Conservation (phyloP, 345 rosid genomes). For the Erucastrum elatum region DNA sequence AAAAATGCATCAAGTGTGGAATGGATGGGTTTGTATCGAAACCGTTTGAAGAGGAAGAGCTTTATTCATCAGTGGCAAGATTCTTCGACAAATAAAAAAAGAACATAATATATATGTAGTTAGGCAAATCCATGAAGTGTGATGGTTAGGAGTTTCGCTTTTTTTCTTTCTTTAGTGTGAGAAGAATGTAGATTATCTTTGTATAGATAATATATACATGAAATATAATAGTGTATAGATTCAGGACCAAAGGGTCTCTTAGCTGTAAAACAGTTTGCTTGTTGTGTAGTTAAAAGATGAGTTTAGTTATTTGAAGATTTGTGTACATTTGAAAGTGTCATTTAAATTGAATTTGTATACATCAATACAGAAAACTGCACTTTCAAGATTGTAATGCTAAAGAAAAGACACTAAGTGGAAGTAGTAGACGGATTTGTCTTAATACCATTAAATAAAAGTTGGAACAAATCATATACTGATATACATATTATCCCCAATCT, state of each 20-base stretch:
- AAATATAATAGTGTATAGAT: background rate
- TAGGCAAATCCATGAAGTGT: background rate
- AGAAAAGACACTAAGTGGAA: background rate
- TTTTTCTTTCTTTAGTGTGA: background rate
- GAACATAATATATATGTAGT: background rate
- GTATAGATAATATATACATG: background rate
- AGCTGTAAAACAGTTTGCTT: background rate
- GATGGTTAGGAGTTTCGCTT: background rate
- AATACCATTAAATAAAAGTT: constrained; percentile 30
- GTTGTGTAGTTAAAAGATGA: background rate
- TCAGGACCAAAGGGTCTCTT: background rate
- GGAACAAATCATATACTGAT: constrained; percentile 33
- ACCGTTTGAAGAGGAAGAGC: constrained; percentile 83
- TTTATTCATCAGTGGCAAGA: constrained; percentile 69
- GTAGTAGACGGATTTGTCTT: constrained; percentile 25
- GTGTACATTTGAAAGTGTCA: background rate
- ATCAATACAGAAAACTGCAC: background rate
- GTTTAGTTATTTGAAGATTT: background rate
- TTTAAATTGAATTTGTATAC: background rate
- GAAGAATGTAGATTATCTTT: background rate
- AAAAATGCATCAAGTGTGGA: constrained; percentile 73
- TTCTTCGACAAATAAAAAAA: constrained; percentile 45
- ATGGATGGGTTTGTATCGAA: constrained; percentile 88
- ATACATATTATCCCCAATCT: constrained; percentile 25
- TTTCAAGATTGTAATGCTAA: constrained; percentile 13